Evolutionary conservation across 805 yeast genomes (phyloP), one percentile per base, ranked within the genome.

Genomic region (Wickerhamiella parazyma): DNA sequence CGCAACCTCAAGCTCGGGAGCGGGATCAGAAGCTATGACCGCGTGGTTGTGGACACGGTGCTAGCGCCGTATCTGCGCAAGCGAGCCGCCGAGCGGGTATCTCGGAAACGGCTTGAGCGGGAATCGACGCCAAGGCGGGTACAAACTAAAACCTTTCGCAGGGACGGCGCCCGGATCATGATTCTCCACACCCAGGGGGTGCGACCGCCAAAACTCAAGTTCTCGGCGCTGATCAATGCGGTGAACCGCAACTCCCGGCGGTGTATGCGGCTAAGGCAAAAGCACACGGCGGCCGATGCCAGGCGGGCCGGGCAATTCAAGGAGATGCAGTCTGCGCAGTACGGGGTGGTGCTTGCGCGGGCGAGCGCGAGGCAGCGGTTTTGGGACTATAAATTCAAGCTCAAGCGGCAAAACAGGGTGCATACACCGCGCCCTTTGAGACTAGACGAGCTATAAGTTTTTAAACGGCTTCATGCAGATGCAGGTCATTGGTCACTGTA

Each of bases 121-220:
- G 44, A 25, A n/a, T 16, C n/a, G 9, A 10, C 36, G n/a, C 53
- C 55, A 9, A 39, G 53, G 7, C 36, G 28, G 8, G 55, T 51
- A 9, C 37, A 34, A 3, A n/a, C 52, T n/a, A 20, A 36, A 11
- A 10, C 47, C 2, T 33, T 54, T 2, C 26, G 28, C 19, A 52
- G 57, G 20, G 42, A 39, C 2, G 46, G 49, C n/a, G 49, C 47
- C 25, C 33, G 25, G 3, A 25, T 54, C 22, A 33, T 44, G 11
- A 37, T 51, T 20, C 41, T 52, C 18, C 48, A 48, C 3, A 48
- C 51, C 22, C 45, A 45, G n/a, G 57, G 57, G 12, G 17, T 36
- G 12, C 24, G 11, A 12, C 25, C 36, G 35, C 50, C 45, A 2
- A 28, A 33, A n/a, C 31, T 41, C 3, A 54, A 55, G 33, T 42